Evolutionary conservation across 2,329 filamentous ascomycete species (phyloP).

Genomic region (Cylindrodendrum hubeiense): DNA sequence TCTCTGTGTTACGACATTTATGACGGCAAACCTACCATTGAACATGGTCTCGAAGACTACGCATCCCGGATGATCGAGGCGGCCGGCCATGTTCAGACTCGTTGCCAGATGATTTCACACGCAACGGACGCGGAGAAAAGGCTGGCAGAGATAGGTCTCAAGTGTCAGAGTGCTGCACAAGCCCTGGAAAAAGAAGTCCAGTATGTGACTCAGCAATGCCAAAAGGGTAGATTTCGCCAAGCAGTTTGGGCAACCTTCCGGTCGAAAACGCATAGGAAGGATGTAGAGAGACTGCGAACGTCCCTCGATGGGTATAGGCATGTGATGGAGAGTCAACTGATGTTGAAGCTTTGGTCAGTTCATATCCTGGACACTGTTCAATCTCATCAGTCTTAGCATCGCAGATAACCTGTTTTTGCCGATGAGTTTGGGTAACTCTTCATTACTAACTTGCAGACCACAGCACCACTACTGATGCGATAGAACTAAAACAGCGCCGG

Average conservation of each 20-base stretch:
- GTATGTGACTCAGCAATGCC: not conserved
- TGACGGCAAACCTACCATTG: not conserved
- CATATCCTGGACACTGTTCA: not conserved
- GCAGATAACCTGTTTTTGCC: not conserved
- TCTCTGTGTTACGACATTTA: conserved; percentile 17
- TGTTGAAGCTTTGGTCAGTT: conserved; percentile 12
- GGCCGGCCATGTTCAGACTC: not conserved
- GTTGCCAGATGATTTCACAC: not conserved
- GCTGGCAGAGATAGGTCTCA: not conserved
- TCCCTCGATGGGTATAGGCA: not conserved
- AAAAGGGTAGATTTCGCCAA: not conserved
- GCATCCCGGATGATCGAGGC: not conserved
- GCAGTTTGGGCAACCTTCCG: not conserved
- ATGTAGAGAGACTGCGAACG: conserved; percentile 8
- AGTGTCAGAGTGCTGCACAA: not conserved
- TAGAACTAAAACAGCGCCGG: not conserved
- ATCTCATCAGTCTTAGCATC: not conserved
- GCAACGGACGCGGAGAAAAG: not conserved
- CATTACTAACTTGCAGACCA: not conserved
- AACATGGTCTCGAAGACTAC: conserved; percentile 18
- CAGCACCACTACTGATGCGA: conserved; percentile 10
- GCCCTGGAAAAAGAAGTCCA: conserved; percentile 6
- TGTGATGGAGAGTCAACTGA: conserved; percentile 15
- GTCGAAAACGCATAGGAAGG: conserved; percentile 5
- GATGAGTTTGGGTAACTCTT: not conserved